Conservation (phyloP, 495 filamentous ascomycete genomes). For the Talaromyces trachyspermus region DNA sequence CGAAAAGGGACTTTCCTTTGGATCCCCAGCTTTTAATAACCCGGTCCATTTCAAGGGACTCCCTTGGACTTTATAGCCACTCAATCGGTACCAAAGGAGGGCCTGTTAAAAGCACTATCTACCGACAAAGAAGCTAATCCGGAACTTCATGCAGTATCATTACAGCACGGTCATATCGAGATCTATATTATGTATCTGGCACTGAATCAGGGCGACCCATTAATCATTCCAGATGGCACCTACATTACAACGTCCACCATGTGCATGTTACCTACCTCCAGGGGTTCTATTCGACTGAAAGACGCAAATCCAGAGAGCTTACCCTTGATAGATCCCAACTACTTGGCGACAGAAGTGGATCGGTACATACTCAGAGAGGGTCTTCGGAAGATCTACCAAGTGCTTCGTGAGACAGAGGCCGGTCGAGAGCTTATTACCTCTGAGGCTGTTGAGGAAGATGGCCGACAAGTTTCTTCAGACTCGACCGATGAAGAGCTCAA, state of each 20-base stretch:
- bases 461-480: slow-evolving; percentile 1
- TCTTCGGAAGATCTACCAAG: background rate
- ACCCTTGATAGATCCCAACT: slow-evolving; percentile 5
- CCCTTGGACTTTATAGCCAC: slow-evolving; percentile 16
- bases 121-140: background rate
- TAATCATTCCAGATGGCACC: slow-evolving; percentile 2
- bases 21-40: slow-evolving; percentile 20
- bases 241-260: slow-evolving; percentile 4
- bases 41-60: slow-evolving; percentile 16
- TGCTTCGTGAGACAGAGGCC: background rate
- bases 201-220: background rate
- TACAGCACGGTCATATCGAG: slow-evolving; percentile 4
- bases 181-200: slow-evolving; percentile 1
- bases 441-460: slow-evolving; percentile 2
- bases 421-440: background rate
- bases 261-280: slow-evolving; percentile 4
- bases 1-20: slow-evolving; percentile 22
- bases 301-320: slow-evolving; percentile 1
- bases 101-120: slow-evolving; percentile 4
- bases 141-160: background rate
- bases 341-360: slow-evolving; percentile 1
- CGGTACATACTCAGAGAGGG: background rate
- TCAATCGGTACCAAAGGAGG: slow-evolving; percentile 1
- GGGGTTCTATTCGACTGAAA: slow-evolving; percentile 4
- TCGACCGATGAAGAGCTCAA: slow-evolving; percentile 3